phyloP scores from a whole-genome alignment of 2,329 filamentous ascomycete genomes.

The Mollisia scopiformis region DNA sequence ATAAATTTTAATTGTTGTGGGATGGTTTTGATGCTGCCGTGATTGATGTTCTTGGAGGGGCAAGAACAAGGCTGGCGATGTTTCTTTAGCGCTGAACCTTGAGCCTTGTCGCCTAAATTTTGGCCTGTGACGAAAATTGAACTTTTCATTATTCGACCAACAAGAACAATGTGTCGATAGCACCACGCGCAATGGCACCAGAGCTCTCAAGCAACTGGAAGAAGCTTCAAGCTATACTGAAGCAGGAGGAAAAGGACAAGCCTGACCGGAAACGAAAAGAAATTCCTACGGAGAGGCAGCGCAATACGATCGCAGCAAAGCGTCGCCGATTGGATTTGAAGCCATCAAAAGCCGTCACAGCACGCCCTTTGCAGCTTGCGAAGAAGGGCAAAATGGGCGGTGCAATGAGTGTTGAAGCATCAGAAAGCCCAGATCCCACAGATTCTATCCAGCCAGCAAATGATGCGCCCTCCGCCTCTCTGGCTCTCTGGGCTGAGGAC shows the following conservation, averaged over 20 bases:
- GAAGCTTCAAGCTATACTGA: slow-evolving; percentile 66
- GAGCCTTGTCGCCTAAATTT: slow-evolving; percentile 1
- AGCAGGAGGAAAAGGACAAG: slow-evolving; percentile 44
- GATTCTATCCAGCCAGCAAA: slow-evolving; percentile 41
- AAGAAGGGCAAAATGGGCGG: slow-evolving; percentile 53
- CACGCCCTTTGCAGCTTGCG: not conserved
- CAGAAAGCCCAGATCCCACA: not conserved
- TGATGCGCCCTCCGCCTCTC: slow-evolving; percentile 52
- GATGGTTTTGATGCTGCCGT: slow-evolving; percentile 12
- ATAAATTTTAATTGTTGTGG: slow-evolving; percentile 26
- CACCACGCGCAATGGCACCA: slow-evolving; percentile 33
- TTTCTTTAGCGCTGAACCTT: slow-evolving; percentile 7
- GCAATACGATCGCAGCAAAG: slow-evolving; percentile 38
- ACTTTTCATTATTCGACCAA: slow-evolving; percentile 35
- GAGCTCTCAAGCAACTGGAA: slow-evolving; percentile 75
- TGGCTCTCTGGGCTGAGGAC: slow-evolving; percentile 63
- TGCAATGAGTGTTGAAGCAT: slow-evolving; percentile 50
- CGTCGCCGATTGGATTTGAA: slow-evolving; percentile 35
- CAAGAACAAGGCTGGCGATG: slow-evolving; percentile 23
- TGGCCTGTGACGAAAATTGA: slow-evolving; percentile 31
- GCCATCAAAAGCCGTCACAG: slow-evolving; percentile 7
- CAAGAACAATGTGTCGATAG: slow-evolving; percentile 12
- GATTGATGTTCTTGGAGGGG: slow-evolving; percentile 23
- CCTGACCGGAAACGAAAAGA: slow-evolving; percentile 38
- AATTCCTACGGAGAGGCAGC: slow-evolving; percentile 33